phyloP scores from a whole-genome alignment of 176 grass and related monocot genomes.

The Triticum dicoccoides region DNA sequence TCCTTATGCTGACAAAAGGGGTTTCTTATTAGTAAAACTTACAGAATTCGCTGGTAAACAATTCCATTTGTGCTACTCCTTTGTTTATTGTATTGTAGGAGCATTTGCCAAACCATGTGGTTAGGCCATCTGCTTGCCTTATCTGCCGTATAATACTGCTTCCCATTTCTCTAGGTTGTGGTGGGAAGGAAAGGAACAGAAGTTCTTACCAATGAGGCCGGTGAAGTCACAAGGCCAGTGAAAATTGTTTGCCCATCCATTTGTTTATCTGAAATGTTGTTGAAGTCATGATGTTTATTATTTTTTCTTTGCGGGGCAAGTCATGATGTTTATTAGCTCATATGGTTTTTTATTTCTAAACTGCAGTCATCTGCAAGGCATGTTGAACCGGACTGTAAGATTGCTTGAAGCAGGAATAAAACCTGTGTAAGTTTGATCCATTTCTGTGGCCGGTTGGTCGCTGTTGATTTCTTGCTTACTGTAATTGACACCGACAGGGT shows the following conservation, averaged over 20 bases:
- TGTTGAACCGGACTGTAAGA: conserved; percentile 82
- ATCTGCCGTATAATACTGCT: background rate
- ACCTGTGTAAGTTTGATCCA: conserved; percentile 68
- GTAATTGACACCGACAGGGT: background rate
- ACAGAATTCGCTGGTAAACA: background rate
- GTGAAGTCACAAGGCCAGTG: conserved; percentile 83
- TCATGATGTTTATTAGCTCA: background rate
- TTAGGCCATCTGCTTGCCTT: background rate
- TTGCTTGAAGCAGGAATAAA: conserved; percentile 92
- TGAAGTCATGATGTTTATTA: background rate
- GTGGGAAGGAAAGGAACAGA: conserved; percentile 81
- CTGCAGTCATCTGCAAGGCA: conserved; percentile 82
- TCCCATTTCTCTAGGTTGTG: conserved; percentile 51
- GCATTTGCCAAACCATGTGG: background rate
- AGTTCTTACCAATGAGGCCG: conserved; percentile 75
- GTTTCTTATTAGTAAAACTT: background rate
- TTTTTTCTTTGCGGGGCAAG: background rate
- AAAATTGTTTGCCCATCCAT: background rate
- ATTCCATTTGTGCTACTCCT: background rate
- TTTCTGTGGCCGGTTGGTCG: conserved; percentile 11
- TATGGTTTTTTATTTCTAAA: background rate
- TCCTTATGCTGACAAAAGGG: too few relatives aligned
- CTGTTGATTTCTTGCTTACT: conserved; percentile 23
- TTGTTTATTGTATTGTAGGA: background rate
- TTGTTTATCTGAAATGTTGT: background rate